These are phyloP conservation scores for Apiospora malaysiana DNA, from an alignment of 2,329 filamentous ascomycete species.

Conservation along the genomic window DNA sequence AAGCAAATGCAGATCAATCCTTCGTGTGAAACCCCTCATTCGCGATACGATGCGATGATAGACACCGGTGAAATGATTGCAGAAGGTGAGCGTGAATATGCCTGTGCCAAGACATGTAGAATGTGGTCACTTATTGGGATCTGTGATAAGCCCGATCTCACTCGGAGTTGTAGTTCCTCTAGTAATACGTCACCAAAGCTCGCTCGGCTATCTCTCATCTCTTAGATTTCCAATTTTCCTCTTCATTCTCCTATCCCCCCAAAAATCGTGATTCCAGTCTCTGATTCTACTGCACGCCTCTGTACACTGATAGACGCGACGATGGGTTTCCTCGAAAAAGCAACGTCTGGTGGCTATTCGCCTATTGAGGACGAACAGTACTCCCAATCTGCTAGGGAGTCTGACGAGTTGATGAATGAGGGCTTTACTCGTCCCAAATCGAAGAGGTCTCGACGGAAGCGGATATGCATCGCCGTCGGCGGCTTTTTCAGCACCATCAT, in stretches of 20 bases:
- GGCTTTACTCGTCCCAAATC: neutral
- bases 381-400: neutral
- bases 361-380: neutral
- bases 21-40: neutral
- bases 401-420: neutral
- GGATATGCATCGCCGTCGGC: slow-evolving; percentile 25
- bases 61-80: neutral
- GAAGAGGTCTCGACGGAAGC: slow-evolving; percentile 24
- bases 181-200: neutral
- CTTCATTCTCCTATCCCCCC: neutral
- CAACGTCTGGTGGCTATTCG: neutral
- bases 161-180: neutral
- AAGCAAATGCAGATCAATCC: neutral
- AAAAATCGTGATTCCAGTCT: neutral
- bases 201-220: neutral
- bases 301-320: neutral
- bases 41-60: neutral
- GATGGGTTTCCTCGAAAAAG: neutral
- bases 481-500: slow-evolving; percentile 24
- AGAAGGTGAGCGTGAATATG: neutral
- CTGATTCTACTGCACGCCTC: neutral
- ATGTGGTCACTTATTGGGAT: too few species aligned
- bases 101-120: too few species aligned
- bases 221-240: neutral
- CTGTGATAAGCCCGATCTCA: neutral